A percentile compares a stretch with the other conserved stretches of the same genome.
These are phyloP conservation scores for Plasmopara muralis DNA, from an alignment of 352 stramenopile genomes.

Conservation along the genomic window DNA sequence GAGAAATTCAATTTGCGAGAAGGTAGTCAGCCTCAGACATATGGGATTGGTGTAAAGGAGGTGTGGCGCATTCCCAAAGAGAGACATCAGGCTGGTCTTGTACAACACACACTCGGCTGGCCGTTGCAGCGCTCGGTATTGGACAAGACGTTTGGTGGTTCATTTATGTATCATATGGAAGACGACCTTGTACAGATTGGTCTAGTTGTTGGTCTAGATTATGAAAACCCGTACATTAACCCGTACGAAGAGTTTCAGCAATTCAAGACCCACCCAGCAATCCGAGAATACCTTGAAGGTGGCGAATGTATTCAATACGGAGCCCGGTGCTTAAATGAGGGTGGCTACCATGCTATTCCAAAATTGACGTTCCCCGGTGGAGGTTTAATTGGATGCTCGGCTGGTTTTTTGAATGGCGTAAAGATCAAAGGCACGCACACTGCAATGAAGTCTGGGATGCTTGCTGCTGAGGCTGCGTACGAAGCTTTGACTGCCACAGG, in stretches of 20 bases:
- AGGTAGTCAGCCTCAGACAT: slow-evolving; percentile 91
- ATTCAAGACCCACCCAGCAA: slow-evolving; percentile 97
- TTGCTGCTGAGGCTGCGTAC: slow-evolving; percentile 95
- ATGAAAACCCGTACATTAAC: slow-evolving; percentile 99
- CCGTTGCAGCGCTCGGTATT: slow-evolving; percentile 89
- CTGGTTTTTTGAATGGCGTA: slow-evolving; percentile 97
- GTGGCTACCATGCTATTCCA: slow-evolving; percentile 96
- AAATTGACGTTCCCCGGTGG: slow-evolving; percentile 98
- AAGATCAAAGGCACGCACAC: slow-evolving; percentile 99
- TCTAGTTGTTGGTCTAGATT: slow-evolving; percentile 97
- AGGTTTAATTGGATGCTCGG: slow-evolving; percentile 94
- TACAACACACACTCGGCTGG: slow-evolving; percentile 98
- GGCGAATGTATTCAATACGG: slow-evolving; percentile 97
- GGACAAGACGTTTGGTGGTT: slow-evolving; percentile 96
- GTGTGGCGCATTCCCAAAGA: slow-evolving; percentile 90
- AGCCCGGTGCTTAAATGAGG: slow-evolving; percentile 91
- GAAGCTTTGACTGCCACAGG: slow-evolving; percentile 64
- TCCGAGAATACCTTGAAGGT: slow-evolving; percentile 91
- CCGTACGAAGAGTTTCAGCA: slow-evolving; percentile 99
- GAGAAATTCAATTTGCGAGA: slow-evolving; percentile 93
- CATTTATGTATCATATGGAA: slow-evolving; percentile 99
- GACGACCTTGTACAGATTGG: slow-evolving; percentile 94
- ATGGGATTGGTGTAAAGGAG: slow-evolving; percentile 99
- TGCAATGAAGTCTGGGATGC: slow-evolving; percentile 97
- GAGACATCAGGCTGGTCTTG: slow-evolving; percentile 89